Percentiles rank a stretch among this genome's conserved stretches.
These are phyloP conservation scores for Globisporangium uncinulatum DNA, from an alignment of 352 stramenopile species.

Conservation along the genomic window DNA sequence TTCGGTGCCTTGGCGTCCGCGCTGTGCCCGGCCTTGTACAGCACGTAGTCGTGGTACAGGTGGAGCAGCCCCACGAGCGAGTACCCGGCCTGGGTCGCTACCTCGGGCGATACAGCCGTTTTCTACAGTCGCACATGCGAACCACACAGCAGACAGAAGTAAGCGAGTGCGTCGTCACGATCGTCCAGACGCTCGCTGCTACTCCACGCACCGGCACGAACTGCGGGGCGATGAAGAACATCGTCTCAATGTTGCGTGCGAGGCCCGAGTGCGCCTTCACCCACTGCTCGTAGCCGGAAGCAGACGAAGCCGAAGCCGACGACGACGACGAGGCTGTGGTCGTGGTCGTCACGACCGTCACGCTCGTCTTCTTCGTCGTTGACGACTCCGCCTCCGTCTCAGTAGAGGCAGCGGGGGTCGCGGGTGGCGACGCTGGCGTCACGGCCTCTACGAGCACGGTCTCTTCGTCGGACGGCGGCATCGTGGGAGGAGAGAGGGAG, in stretches of 20 bases:
- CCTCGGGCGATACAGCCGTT: constrained; percentile 47
- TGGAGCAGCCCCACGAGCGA: constrained; percentile 68
- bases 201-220: constrained; percentile 50
- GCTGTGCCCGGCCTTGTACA: constrained; percentile 48
- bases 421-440: background rate
- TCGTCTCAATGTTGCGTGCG: constrained; percentile 73
- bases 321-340: background rate
- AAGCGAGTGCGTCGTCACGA: background rate
- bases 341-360: constrained; percentile 7
- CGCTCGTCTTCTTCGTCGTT: background rate
- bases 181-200: background rate
- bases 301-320: background rate
- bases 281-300: constrained; percentile 54
- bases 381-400: background rate
- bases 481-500: background rate
- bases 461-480: constrained; percentile 16
- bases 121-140: constrained; percentile 24
- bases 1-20: constrained; percentile 14
- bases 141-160: background rate
- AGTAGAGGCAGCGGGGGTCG: background rate
- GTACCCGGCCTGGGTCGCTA: constrained; percentile 74
- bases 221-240: constrained; percentile 73
- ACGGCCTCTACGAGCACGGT: constrained; percentile 13
- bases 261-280: constrained; percentile 48
- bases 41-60: constrained; percentile 79